phyloP scores from a whole-genome alignment of 2,329 filamentous ascomycete genomes.

The Clathrospora elynae region DNA sequence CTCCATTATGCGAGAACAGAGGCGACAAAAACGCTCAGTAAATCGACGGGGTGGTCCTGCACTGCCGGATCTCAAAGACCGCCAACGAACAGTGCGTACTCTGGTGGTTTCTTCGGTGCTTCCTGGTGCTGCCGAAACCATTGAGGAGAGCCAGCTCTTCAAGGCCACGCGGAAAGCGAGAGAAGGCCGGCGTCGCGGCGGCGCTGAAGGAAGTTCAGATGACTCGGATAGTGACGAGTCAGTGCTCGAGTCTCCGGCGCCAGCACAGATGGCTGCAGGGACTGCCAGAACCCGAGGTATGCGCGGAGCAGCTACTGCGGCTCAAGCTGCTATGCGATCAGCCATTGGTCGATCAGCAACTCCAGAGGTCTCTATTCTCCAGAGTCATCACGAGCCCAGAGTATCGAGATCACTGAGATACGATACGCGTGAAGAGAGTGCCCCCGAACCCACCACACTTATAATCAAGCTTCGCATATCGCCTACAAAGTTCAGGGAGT shows the following conservation, averaged over 20 bases:
- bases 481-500: constrained; percentile 71
- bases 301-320: constrained; percentile 83
- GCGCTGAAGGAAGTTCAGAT: constrained; percentile 76
- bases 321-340: constrained; percentile 82
- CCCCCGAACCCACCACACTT: constrained; percentile 65
- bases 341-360: constrained; percentile 82
- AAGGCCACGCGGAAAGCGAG: constrained; percentile 61
- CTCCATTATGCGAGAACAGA: constrained; percentile 90
- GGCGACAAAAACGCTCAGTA: constrained; percentile 92
- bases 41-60: constrained; percentile 91
- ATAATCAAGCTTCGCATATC: constrained; percentile 77
- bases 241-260: constrained; percentile 79
- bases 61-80: constrained; percentile 93
- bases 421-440: constrained; percentile 76
- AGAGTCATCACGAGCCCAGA: constrained; percentile 70
- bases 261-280: constrained; percentile 69
- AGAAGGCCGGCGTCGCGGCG: constrained; percentile 62
- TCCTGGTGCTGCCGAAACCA: constrained; percentile 77
- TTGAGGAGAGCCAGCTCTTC: constrained; percentile 86
- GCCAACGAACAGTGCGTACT: constrained; percentile 89
- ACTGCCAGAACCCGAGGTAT: constrained; percentile 87
- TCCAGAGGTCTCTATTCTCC: constrained; percentile 70
- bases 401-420: constrained; percentile 64
- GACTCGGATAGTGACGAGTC: constrained; percentile 93
- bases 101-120: constrained; percentile 90